A percentile compares a stretch with the other conserved stretches of the same genome.
phyloP scores from a whole-genome alignment of 1,139 yeast genomes.

The Barnettozyma hawaiiensis region DNA sequence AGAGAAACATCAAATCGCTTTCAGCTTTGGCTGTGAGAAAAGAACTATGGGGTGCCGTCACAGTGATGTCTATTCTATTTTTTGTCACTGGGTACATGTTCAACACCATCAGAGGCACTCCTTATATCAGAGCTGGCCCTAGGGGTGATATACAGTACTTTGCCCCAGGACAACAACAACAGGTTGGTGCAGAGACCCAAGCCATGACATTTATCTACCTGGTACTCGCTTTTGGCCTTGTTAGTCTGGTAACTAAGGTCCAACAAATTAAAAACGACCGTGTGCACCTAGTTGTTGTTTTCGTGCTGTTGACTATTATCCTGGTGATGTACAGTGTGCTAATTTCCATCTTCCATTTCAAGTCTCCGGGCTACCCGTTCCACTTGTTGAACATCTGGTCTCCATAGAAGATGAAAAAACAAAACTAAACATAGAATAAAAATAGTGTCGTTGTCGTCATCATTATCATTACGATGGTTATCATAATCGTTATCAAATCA shows the following conservation, averaged over 20 bases:
- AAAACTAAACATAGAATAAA: too few relatives aligned
- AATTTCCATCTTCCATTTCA: constrained; percentile 49
- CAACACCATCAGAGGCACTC: constrained; percentile 75
- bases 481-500: too few relatives aligned
- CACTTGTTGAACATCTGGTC: constrained; percentile 29
- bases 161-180: constrained; percentile 57
- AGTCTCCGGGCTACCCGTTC: constrained; percentile 61
- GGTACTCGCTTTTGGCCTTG: constrained; percentile 42
- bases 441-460: too few relatives aligned
- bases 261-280: constrained; percentile 41
- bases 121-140: constrained; percentile 52
- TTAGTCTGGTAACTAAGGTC: constrained; percentile 44
- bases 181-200: constrained; percentile 81
- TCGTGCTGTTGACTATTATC: constrained; percentile 35
- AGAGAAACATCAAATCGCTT: constrained; percentile 30
- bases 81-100: constrained; percentile 92
- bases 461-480: too few relatives aligned
- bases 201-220: constrained; percentile 62
- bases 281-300: constrained; percentile 41
- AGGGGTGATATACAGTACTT: constrained; percentile 60
- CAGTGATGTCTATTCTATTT: constrained; percentile 57
- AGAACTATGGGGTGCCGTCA: constrained; percentile 62
- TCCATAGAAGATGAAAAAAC: constrained; percentile 10
- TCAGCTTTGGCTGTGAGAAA: constrained; percentile 32
- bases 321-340: constrained; percentile 50